These are phyloP conservation scores for Takashimella tepidaria DNA, from an alignment of 1,284 basidiomycete species.

Conservation along the genomic window DNA sequence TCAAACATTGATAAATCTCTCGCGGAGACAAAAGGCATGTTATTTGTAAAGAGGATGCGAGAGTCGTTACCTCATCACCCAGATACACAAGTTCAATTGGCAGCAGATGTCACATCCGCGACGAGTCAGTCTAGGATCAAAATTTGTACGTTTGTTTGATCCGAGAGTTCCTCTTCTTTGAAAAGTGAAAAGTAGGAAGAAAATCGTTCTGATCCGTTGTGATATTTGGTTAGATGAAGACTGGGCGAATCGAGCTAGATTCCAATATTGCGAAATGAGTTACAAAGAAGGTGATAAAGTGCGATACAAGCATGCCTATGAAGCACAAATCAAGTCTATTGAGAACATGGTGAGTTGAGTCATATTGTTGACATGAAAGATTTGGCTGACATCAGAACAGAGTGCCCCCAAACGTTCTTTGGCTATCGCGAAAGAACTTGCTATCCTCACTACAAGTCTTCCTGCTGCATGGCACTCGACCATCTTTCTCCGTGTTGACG, in stretches of 20 bases:
- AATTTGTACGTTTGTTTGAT: conserved; percentile 51
- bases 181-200: no score
- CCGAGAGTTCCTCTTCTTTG: no score
- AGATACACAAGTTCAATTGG: conserved; percentile 50
- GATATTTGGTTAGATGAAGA: conserved; percentile 56
- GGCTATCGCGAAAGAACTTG: conserved; percentile 87
- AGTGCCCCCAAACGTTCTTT: conserved; percentile 81
- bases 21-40: conserved; percentile 74
- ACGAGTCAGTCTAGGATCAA: conserved; percentile 64
- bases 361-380: no score
- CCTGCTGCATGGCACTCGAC: conserved; percentile 86
- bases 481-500: conserved; percentile 60
- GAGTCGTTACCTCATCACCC: conserved; percentile 66
- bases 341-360: conserved; percentile 23
- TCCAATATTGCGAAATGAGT: conserved; percentile 72
- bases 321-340: conserved; percentile 14
- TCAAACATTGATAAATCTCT: conserved; percentile 76
- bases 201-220: no score
- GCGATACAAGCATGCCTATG: conserved; percentile 24
- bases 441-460: conserved; percentile 79
- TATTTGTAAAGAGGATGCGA: conserved; percentile 71
- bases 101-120: conserved; percentile 7
- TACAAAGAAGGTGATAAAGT: conserved; percentile 1
- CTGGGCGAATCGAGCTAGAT: conserved; percentile 72
- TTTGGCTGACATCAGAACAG: conserved; percentile 58